phyloP scores from a whole-genome alignment of 306 rosid species.

The Argentina anserina region DNA sequence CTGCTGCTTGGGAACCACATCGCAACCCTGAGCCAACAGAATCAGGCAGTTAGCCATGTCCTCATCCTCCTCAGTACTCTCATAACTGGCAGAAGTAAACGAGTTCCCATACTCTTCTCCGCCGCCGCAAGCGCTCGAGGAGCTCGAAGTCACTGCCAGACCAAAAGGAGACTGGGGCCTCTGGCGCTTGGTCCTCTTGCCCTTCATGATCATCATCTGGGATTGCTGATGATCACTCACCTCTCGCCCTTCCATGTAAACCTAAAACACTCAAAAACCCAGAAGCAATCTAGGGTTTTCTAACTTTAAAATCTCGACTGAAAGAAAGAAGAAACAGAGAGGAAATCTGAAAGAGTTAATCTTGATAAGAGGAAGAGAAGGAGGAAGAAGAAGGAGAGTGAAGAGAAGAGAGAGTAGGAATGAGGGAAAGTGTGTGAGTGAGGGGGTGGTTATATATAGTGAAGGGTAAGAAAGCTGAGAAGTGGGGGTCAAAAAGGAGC shows the following conservation, averaged over 20 bases:
- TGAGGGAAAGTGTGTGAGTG: conserved; percentile 14
- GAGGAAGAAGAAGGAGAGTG: conserved; percentile 8
- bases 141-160: conserved; percentile 38
- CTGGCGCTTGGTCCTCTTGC: conserved; percentile 64
- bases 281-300: background rate
- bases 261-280: conserved; percentile 2
- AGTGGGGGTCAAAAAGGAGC: too few relatives aligned
- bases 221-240: conserved; percentile 18
- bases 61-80: conserved; percentile 69
- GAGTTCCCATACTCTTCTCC: conserved; percentile 36
- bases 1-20: background rate
- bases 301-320: background rate
- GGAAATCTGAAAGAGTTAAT: background rate
- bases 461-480: background rate
- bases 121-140: conserved; percentile 42
- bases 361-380: conserved; percentile 1
- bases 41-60: conserved; percentile 96
- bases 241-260: conserved; percentile 39
- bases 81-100: conserved; percentile 39
- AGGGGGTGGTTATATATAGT: conserved; percentile 14
- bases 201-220: conserved; percentile 31
- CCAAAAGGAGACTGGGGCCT: conserved; percentile 37
- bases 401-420: conserved; percentile 10
- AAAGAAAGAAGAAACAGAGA: background rate
- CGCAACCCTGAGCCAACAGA: conserved; percentile 73